Evolutionary conservation across 2,329 filamentous ascomycete species (phyloP).

Genomic region (Aspergillus ibericus): DNA sequence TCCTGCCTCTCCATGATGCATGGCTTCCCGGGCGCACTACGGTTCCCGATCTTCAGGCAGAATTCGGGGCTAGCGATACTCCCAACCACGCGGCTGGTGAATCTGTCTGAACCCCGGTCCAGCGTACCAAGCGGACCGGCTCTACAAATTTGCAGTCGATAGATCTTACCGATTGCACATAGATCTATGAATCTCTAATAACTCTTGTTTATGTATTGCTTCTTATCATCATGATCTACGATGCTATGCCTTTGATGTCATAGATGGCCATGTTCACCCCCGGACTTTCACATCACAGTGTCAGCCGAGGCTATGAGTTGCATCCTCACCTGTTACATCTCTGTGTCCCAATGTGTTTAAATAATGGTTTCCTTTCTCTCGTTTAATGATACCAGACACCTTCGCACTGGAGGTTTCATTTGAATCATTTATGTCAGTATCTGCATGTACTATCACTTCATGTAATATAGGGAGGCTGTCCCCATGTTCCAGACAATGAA

Average conservation of each 20-base stretch:
- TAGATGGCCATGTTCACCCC: neutral
- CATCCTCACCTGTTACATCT: neutral
- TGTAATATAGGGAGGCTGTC: neutral
- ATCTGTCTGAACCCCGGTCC: neutral
- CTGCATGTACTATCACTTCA: neutral
- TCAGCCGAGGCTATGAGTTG: neutral
- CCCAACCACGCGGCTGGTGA: slow-evolving; percentile 14
- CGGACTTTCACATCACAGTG: neutral
- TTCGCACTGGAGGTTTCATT: neutral
- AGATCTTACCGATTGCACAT: neutral
- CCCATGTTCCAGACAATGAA: neutral
- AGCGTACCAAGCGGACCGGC: neutral
- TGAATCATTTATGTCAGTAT: neutral
- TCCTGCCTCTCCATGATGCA: slow-evolving; percentile 44
- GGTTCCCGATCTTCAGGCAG: slow-evolving; percentile 21
- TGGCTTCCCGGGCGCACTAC: slow-evolving; percentile 42
- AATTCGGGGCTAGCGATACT: slow-evolving; percentile 18
- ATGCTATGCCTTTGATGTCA: slow-evolving; percentile 2
- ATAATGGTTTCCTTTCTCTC: neutral
- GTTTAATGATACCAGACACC: slow-evolving; percentile 1
- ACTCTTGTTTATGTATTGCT: neutral
- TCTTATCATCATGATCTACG: slow-evolving; percentile 3
- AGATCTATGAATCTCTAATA: neutral
- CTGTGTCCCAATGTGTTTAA: neutral
- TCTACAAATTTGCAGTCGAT: neutral